Evolutionary conservation across 352 stramenopile species (phyloP).

Genomic region (Globisporangium megalacanthum): DNA sequence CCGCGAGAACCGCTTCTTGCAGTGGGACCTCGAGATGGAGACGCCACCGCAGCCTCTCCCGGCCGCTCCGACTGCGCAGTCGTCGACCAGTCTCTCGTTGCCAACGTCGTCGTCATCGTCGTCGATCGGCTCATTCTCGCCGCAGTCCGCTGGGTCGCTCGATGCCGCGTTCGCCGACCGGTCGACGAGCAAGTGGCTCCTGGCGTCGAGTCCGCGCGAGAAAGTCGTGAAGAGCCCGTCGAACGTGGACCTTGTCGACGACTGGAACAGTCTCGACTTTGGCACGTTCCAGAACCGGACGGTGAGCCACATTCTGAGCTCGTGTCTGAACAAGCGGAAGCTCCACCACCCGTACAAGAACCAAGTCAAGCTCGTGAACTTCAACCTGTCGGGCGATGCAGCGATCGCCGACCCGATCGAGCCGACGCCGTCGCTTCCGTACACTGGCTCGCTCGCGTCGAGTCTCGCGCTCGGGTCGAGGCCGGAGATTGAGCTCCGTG

Average conservation of each 20-base stretch:
- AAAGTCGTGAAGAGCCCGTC: slow-evolving; percentile 56
- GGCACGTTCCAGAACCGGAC: slow-evolving; percentile 80
- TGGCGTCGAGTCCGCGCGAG: slow-evolving; percentile 51
- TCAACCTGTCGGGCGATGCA: slow-evolving; percentile 43
- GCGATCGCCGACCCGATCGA: slow-evolving; percentile 8
- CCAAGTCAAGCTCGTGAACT: slow-evolving; percentile 78
- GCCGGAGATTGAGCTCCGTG: slow-evolving; percentile 12
- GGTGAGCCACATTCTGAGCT: slow-evolving; percentile 80
- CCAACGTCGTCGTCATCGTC: slow-evolving; percentile 13
- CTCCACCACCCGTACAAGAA: slow-evolving; percentile 83
- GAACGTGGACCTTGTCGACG: slow-evolving; percentile 72
- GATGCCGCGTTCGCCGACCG: slow-evolving; percentile 12
- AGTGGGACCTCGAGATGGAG: slow-evolving; percentile 67
- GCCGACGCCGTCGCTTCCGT: slow-evolving; percentile 10
- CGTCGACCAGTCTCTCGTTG: slow-evolving; percentile 8
- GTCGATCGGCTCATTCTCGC: slow-evolving; percentile 10
- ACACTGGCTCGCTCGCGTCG: slow-evolving; percentile 40
- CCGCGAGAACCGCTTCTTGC: slow-evolving; percentile 74
- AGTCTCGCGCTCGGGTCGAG: slow-evolving; percentile 50
- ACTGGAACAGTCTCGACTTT: slow-evolving; percentile 76
- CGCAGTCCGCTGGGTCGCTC: slow-evolving; percentile 6
- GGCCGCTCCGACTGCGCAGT: too few species aligned
- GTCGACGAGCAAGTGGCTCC: slow-evolving; percentile 29
- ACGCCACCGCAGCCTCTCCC: slow-evolving; percentile 27
- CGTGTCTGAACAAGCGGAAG: slow-evolving; percentile 79